Percentiles rank a stretch among this genome's conserved stretches.
phyloP scores from a whole-genome alignment of 768 basidiomycete genomes.

The Pisolithus sp. region DNA sequence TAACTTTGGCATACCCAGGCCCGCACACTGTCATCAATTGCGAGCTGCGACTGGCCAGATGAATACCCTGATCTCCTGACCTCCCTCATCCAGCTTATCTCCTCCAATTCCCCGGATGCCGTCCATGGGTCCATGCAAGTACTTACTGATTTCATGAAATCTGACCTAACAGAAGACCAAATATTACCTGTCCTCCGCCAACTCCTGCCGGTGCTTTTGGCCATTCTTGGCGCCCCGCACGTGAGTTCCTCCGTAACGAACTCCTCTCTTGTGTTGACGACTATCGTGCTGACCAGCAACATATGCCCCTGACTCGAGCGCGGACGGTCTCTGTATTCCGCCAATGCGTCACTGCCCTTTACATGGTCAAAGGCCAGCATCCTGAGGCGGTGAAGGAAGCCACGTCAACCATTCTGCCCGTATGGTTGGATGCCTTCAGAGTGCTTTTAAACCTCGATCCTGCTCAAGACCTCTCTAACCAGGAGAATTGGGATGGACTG shows the following conservation, averaged over 20 bases:
- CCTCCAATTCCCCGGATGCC: slow-evolving; percentile 61
- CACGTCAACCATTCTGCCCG: slow-evolving; percentile 69
- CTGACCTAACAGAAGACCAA: slow-evolving; percentile 92
- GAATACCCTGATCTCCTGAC: slow-evolving; percentile 87
- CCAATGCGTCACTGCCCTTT: slow-evolving; percentile 83
- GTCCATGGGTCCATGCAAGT: slow-evolving; percentile 97
- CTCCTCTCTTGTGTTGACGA: neutral
- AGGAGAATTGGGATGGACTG: slow-evolving; percentile 74
- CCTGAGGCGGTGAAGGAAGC: slow-evolving; percentile 84
- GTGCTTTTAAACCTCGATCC: slow-evolving; percentile 65
- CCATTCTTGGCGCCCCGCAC: slow-evolving; percentile 70
- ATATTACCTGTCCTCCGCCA: slow-evolving; percentile 86
- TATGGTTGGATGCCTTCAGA: slow-evolving; percentile 90
- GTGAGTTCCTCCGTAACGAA: slow-evolving; percentile 31
- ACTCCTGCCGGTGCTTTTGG: slow-evolving; percentile 78
- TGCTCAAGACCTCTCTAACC: slow-evolving; percentile 49
- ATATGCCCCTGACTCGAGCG: slow-evolving; percentile 77
- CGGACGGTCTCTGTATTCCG: slow-evolving; percentile 84
- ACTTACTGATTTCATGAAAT: slow-evolving; percentile 88
- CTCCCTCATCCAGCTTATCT: slow-evolving; percentile 68
- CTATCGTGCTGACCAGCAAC: slow-evolving; percentile 35
- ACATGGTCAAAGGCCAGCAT: slow-evolving; percentile 93
- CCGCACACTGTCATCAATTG: slow-evolving; percentile 80
- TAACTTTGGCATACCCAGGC: slow-evolving; percentile 47
- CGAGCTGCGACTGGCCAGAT: slow-evolving; percentile 93